A percentile compares a stretch with the other conserved stretches of the same genome.
Evolutionary conservation across 176 grass and related monocot species (phyloP).

Genomic region (Oryza glumipatula): DNA sequence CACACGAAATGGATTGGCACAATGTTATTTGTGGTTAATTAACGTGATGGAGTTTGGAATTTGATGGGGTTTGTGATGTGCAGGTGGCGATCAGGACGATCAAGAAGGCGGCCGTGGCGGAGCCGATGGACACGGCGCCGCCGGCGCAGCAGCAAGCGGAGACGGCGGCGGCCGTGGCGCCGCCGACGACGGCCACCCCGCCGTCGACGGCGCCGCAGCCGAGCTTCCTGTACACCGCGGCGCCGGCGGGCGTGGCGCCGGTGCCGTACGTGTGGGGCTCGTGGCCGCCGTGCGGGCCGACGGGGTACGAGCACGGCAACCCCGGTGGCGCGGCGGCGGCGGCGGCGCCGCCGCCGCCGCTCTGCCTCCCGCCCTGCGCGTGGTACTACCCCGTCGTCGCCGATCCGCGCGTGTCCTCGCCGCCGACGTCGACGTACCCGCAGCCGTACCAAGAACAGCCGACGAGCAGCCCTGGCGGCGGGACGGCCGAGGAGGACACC

Average conservation of each 20-base stretch:
- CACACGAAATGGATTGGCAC: not conserved
- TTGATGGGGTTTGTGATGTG: not conserved
- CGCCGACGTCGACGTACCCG: slow-evolving; percentile 23
- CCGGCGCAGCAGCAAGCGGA: not conserved
- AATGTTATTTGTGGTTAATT: not conserved
- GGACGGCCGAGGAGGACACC: slow-evolving; percentile 36
- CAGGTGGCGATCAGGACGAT: slow-evolving; percentile 41
- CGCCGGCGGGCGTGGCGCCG: not conserved
- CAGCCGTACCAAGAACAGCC: slow-evolving; percentile 30
- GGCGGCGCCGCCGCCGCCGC: not conserved
- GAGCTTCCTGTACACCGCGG: slow-evolving; percentile 35
- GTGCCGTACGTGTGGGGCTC: slow-evolving; percentile 64
- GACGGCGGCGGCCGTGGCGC: too few species aligned
- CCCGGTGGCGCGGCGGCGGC: not conserved
- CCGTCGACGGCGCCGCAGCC: slow-evolving; percentile 34
- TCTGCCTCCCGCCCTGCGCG: slow-evolving; percentile 54
- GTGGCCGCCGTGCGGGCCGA: slow-evolving; percentile 37
- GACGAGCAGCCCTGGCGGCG: not conserved
- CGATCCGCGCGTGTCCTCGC: slow-evolving; percentile 39
- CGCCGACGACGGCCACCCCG: not conserved
- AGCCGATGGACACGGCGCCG: not conserved
- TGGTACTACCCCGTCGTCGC: slow-evolving; percentile 58
- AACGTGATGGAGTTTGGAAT: not conserved
- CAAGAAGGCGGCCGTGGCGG: slow-evolving; percentile 22
- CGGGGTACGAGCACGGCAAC: slow-evolving; percentile 37